Evolutionary conservation across 805 yeast genomes (phyloP).

Genomic region (Candida chilensis): DNA sequence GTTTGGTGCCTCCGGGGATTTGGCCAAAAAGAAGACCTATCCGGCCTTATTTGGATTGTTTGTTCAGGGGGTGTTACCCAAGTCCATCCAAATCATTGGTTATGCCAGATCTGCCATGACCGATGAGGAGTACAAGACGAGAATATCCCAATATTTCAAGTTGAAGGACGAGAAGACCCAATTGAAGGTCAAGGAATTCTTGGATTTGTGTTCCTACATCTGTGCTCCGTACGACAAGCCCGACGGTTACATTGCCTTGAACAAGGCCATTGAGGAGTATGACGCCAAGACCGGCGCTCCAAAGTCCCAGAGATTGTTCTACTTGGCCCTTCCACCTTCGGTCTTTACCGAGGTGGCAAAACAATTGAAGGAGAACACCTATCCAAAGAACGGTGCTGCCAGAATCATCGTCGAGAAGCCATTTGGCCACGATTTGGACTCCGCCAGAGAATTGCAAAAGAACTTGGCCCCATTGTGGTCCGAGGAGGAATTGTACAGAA

Average conservation of each 20-base stretch:
- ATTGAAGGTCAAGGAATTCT: constrained; percentile 50
- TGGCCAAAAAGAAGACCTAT: constrained; percentile 92
- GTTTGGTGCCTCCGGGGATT: constrained; percentile 92
- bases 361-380: constrained; percentile 59
- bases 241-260: constrained; percentile 61
- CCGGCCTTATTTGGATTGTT: constrained; percentile 74
- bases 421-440: constrained; percentile 83
- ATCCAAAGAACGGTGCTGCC: constrained; percentile 58
- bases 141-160: constrained; percentile 55
- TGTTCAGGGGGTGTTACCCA: constrained; percentile 63
- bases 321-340: constrained; percentile 92
- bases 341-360: constrained; percentile 76
- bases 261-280: constrained; percentile 42
- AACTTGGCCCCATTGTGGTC: constrained; percentile 77
- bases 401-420: constrained; percentile 95
- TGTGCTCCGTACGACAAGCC: constrained; percentile 74
- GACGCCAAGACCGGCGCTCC: constrained; percentile 39
- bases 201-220: constrained; percentile 56
- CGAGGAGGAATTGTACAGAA: constrained; percentile 90
- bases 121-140: constrained; percentile 55
- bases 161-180: constrained; percentile 17
- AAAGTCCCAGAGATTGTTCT: constrained; percentile 74
- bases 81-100: constrained; percentile 69
- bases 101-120: constrained; percentile 81
- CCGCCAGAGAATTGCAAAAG: constrained; percentile 69